These are phyloP conservation scores for Edaphochlamys debaryana DNA, from an alignment of 139 green algal species.

Conservation along the genomic window DNA sequence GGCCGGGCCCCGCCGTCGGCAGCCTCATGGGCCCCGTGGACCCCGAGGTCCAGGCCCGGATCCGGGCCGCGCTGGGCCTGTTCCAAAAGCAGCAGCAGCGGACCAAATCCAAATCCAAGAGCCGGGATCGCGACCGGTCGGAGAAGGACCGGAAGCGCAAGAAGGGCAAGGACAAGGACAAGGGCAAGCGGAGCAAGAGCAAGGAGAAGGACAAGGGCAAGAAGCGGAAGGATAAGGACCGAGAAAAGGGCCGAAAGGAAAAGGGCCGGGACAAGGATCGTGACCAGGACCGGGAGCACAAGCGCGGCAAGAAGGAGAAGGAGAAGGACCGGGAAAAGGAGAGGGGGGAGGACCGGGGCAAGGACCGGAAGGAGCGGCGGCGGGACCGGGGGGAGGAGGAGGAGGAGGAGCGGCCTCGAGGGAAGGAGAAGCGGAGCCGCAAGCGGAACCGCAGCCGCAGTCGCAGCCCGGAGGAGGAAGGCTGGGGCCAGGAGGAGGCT, in stretches of 20 bases:
- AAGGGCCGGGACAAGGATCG: not conserved
- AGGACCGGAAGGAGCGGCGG: not conserved
- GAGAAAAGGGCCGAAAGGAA: not conserved
- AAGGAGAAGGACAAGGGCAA: conserved; percentile 6
- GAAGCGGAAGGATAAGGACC: not conserved
- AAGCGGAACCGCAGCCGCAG: not conserved
- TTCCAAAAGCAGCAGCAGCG: conserved; percentile 37
- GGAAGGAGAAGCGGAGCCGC: too few species aligned
- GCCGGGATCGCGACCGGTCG: conserved; percentile 4
- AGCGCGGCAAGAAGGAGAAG: conserved; percentile 1
- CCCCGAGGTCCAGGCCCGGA: conserved; percentile 49
- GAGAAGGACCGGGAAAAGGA: conserved; percentile 60
- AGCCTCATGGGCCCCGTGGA: conserved; percentile 25
- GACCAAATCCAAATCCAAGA: not conserved
- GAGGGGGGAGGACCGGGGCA: conserved; percentile 84
- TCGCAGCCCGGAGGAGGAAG: not conserved
- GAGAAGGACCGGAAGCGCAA: conserved; percentile 5
- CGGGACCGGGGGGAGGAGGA: not conserved
- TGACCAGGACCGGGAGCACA: too few species aligned
- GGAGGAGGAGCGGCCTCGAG: too few species aligned
- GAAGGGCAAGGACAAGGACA: not conserved
- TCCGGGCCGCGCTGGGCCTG: conserved; percentile 46
- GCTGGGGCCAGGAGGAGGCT: too few species aligned
- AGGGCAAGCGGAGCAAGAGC: not conserved
- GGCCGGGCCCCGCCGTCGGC: not conserved